phyloP scores from a whole-genome alignment of 2,329 filamentous ascomycete genomes.

The Cladosporium sp. region DNA sequence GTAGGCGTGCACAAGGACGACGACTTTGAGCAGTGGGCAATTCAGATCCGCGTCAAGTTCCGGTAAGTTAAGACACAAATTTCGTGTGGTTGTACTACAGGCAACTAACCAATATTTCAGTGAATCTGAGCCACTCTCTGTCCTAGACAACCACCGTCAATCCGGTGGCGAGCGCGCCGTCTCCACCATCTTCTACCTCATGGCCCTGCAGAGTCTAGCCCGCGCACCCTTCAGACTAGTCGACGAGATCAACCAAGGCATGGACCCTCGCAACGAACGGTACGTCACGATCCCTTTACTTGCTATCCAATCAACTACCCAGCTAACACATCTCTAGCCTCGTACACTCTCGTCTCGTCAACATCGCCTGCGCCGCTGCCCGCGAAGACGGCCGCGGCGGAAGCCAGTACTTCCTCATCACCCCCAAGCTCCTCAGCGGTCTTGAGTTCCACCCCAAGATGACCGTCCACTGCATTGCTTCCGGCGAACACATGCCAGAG shows the following conservation, averaged over 20 bases:
- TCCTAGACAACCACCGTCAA: constrained; percentile 88
- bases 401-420: constrained; percentile 89
- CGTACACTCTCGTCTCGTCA: constrained; percentile 97
- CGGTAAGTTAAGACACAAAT: constrained; percentile 56
- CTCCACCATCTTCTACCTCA: constrained; percentile 97
- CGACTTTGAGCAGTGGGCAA: constrained; percentile 91
- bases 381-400: constrained; percentile 14
- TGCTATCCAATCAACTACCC: background rate
- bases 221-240: constrained; percentile 96
- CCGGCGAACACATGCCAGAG: constrained; percentile 66
- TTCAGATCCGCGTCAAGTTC: constrained; percentile 94
- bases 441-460: constrained; percentile 87
- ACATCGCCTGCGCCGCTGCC: constrained; percentile 77
- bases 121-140: constrained; percentile 77
- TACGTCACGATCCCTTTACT: constrained; percentile 9
- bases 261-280: constrained; percentile 97
- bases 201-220: constrained; percentile 92
- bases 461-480: constrained; percentile 91
- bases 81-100: background rate
- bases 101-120: constrained; percentile 42
- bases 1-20: constrained; percentile 81
- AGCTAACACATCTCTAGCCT: constrained; percentile 49
- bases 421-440: constrained; percentile 85
- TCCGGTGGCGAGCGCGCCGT: constrained; percentile 95
- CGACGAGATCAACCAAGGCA: constrained; percentile 99